Conservation (phyloP, 1,139 yeast genomes). For the Hyphopichia wangnamkhiaoensis region DNA sequence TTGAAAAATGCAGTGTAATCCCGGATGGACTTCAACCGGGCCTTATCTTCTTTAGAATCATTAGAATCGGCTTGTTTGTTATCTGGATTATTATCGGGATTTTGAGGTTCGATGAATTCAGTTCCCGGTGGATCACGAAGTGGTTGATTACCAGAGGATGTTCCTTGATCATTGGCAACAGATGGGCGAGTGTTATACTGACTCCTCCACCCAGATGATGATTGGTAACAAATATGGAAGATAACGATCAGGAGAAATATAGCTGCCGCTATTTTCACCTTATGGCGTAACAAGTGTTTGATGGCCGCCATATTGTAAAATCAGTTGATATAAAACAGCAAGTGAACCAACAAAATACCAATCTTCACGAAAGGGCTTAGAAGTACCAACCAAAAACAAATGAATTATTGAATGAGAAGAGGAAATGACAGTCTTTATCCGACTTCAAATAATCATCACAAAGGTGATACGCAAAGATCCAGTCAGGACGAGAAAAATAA, state of each 20-base stretch:
- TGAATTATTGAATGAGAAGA: no score
- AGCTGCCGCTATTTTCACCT: neutral
- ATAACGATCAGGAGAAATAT: slow-evolving; percentile 1
- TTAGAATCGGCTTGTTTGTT: neutral
- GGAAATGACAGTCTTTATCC: no score
- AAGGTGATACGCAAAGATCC: no score
- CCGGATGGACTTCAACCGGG: slow-evolving; percentile 14
- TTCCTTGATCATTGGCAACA: neutral
- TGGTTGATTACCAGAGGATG: neutral
- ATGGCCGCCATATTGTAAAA: no score
- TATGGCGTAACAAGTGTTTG: slow-evolving; percentile 3
- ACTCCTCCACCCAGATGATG: neutral
- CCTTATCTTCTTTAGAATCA: slow-evolving; percentile 1
- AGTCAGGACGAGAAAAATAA: no score
- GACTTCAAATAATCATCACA: no score
- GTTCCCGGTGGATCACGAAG: slow-evolving; percentile 2
- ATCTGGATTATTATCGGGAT: neutral
- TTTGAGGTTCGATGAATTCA: neutral
- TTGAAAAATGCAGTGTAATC: slow-evolving; percentile 37
- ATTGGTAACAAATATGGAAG: neutral
- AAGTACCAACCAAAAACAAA: no score
- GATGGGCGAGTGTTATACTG: no score
- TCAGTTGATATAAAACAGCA: no score
- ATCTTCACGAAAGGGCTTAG: no score
- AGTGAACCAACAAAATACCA: no score